Evolutionary conservation across 2,329 filamentous ascomycete genomes (phyloP).

Genomic region (Fonsecaea multimorphosa): DNA sequence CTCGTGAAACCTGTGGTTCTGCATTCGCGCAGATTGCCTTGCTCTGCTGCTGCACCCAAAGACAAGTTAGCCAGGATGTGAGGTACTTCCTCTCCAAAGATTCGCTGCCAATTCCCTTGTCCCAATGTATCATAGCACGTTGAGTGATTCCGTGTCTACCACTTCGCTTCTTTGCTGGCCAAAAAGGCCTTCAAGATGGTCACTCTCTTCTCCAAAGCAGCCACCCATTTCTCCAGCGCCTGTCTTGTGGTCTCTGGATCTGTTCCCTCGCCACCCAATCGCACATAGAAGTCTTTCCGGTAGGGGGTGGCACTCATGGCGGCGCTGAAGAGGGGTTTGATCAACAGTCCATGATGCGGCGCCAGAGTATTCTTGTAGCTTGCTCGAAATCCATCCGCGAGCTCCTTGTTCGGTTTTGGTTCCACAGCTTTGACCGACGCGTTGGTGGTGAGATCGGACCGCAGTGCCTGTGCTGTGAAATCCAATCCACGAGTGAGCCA

Average conservation of each 20-base stretch:
- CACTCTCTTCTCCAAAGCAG: slow-evolving; percentile 77
- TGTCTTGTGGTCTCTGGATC: slow-evolving; percentile 61
- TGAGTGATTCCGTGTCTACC: slow-evolving; percentile 38
- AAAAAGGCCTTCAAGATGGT: slow-evolving; percentile 73
- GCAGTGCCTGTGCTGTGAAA: slow-evolving; percentile 86
- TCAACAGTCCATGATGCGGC: slow-evolving; percentile 83
- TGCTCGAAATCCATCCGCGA: slow-evolving; percentile 81
- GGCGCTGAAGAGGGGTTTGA: slow-evolving; percentile 90
- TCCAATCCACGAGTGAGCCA: slow-evolving; percentile 95
- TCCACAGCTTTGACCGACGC: slow-evolving; percentile 32
- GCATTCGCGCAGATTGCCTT: background rate
- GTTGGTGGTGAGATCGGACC: slow-evolving; percentile 54
- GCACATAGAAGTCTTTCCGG: slow-evolving; percentile 88
- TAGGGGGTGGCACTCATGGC: slow-evolving; percentile 95
- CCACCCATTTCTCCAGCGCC: slow-evolving; percentile 74
- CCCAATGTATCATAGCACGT: background rate
- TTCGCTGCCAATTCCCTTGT: background rate
- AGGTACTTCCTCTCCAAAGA: background rate
- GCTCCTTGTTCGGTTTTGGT: slow-evolving; percentile 52
- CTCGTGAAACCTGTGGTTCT: background rate
- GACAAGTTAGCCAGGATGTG: background rate
- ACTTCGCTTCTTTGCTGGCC: slow-evolving; percentile 59
- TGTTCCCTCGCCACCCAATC: slow-evolving; percentile 65
- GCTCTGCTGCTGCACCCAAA: background rate
- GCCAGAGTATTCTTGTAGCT: slow-evolving; percentile 89